Base-by-base conservation (phyloP, 495 filamentous ascomycete species). In the Penicillium turbatum region DNA sequence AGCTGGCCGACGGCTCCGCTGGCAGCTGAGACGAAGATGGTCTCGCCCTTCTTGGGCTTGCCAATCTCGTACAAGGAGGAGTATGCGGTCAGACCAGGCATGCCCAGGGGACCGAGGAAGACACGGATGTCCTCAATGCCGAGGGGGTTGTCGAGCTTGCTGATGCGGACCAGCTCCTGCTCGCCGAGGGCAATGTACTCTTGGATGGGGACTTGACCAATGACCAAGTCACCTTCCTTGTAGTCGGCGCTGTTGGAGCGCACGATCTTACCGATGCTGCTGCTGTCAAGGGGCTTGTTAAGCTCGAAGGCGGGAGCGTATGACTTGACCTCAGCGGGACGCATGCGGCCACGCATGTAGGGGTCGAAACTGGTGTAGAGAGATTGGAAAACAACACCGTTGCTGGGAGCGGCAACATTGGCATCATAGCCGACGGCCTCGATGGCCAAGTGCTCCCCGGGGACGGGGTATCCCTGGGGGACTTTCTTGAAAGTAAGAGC, bases 51-150 rank as follows among this genome's bases (percentile, higher is more conserved):
- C 75, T 88, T 86, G 30, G 90, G 90, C 77, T 86, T 73, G 1
- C 89, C 90, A 48, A 96, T 92, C 61, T 86, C 84, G 65, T 92
- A 85, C 57, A 92, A 80, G 0, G 84, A 86, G 3, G 82, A 84
- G 73, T 88, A 96, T 2, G 87, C 90, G 0, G 90, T 93, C 62
- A 95, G 67, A 21, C 90, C 90, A 3, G 90, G 88, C 89, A 96
- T 95, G 26, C 90, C 90, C 19, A 96, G 74, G 12, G 87, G 79
- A 12, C 90, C 89, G 11, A 90, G 62, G 86, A 75, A 77, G 41
- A 72, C 63, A 38, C 74, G 71, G 53, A 75, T 66, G 47, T 77
- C 74, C 56, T 77, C 70, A 19, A 77, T 62, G 10, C 67, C 71
- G 8, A 75, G 60, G 12, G 72, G 74, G 64, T 77, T 77, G n/a